These are phyloP conservation scores for Euphorbia schlechtendalii DNA, from an alignment of 441 rosid species.

Conservation along the genomic window DNA sequence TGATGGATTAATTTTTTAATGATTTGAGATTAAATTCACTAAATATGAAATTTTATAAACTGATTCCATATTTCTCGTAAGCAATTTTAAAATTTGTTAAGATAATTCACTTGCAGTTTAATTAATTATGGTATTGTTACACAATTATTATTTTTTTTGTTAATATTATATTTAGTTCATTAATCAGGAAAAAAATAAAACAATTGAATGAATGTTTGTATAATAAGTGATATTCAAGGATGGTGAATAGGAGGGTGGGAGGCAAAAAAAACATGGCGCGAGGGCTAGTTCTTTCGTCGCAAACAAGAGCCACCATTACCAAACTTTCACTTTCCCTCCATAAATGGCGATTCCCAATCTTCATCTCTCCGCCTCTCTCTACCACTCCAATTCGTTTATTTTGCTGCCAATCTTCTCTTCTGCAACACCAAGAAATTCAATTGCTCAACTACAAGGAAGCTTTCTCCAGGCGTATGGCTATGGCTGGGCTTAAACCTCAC, in stretches of 20 bases:
- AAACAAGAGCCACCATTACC: slow-evolving; percentile 27
- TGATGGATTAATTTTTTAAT: no score
- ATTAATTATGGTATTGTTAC: no score
- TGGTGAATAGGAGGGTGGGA: background rate
- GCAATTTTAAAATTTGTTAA: no score
- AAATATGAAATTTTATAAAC: no score
- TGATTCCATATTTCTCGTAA: no score
- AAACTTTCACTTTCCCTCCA: slow-evolving; percentile 29
- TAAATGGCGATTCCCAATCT: slow-evolving; percentile 21
- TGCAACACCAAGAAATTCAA: slow-evolving; percentile 26
- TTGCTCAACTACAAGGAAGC: slow-evolving; percentile 36
- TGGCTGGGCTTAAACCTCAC: slow-evolving; percentile 82
- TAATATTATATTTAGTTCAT: no score
- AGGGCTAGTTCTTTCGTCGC: slow-evolving; percentile 34
- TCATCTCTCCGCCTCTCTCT: slow-evolving; percentile 20
- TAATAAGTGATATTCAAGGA: no score
- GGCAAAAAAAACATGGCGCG: slow-evolving; percentile 33
- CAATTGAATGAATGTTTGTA: no score
- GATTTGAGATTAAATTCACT: no score
- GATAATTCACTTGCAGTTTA: no score
- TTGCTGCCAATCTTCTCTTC: slow-evolving; percentile 38
- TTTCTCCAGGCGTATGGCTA: slow-evolving; percentile 67
- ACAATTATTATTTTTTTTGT: no score
- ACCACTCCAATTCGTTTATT: slow-evolving; percentile 32
- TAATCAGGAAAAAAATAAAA: no score